Conservation (phyloP, 2,329 filamentous ascomycete species). For the Hymenoscyphus albidus region DNA sequence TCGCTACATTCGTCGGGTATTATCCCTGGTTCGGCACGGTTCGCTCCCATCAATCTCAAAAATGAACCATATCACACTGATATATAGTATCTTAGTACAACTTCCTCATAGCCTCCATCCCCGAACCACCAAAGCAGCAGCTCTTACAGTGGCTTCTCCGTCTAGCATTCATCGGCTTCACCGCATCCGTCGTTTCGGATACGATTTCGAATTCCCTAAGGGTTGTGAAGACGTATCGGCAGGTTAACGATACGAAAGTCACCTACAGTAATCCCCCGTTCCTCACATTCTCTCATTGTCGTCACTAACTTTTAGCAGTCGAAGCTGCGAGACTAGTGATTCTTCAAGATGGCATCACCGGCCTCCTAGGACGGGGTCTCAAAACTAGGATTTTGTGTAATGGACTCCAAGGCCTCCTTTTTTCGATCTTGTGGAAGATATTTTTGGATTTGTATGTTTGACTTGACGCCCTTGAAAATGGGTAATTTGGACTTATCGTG, state of each 20-base stretch:
- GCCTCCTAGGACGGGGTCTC: conserved; percentile 44
- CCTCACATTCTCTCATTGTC: background rate
- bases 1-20: conserved; percentile 46
- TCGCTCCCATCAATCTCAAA: conserved; percentile 7
- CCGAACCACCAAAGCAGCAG: conserved; percentile 40
- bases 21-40: conserved; percentile 50
- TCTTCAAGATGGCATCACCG: conserved; percentile 40
- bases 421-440: conserved; percentile 48
- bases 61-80: background rate
- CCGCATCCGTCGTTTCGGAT: conserved; percentile 44
- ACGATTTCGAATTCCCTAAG: conserved; percentile 45
- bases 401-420: conserved; percentile 44
- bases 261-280: conserved; percentile 40
- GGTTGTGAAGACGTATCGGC: conserved; percentile 48
- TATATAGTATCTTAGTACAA: conserved; percentile 39
- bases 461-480: background rate
- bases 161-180: conserved; percentile 43
- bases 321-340: conserved; percentile 43
- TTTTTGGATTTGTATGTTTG: conserved; percentile 45
- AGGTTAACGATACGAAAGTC: conserved; percentile 46
- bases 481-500: background rate
- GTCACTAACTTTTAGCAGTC: conserved; percentile 28
- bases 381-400: conserved; percentile 47
- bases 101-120: conserved; percentile 38
- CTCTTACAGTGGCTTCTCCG: conserved; percentile 43